Base-by-base conservation (phyloP, 1,284 basidiomycete species). In the Blastosporella zonata region DNA sequence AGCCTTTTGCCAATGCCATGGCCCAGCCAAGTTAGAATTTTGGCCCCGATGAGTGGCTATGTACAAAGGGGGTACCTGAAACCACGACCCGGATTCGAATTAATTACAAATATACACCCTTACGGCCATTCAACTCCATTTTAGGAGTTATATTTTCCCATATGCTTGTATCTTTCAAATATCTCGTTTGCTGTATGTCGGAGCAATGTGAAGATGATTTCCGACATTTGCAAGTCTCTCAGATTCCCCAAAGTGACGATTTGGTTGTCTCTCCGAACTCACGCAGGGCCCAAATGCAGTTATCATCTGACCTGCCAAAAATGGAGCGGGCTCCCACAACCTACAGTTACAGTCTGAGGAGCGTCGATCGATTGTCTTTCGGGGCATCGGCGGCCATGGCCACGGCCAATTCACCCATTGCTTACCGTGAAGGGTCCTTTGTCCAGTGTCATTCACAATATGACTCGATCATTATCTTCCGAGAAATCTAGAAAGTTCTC, bases 1-100 rank as follows among this genome's bases (percentile, higher is more conserved):
- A 52, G 47, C 29, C 12, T 10, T 10, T 36, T 37, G 28, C 47
- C 39, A 38, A 36, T 31, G 44, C 33, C 22, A 40, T 12, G 31
- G n/a, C 34, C 8, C 1, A n/a, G 20, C 29, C 36, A 33, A 42
- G 29, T 4, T 17, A 21, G 33, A 53, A 21, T 48, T 54, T 50
- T 42, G 13, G 37, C 17, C 17, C 44, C 44, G 49, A 50, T 35
- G 48, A 40, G 52, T 54, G 54, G 54, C 54, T 48, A 53, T 53
- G 28, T 39, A 17, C 34, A n/a, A n/a, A n/a, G n/a, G n/a, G 37
- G 46, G 49, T 53, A 49, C 49, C 51, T 55, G 41, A 33, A 1
- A 18, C 12, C 4, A 28, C 15, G 2, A 44, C n/a, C 43, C 47
- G 43, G 43, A 31, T 27, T 31, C 28, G 40, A 28, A 46, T 43